Conservation (phyloP, 169 alveolate species). For the Fabrea salina region DNA sequence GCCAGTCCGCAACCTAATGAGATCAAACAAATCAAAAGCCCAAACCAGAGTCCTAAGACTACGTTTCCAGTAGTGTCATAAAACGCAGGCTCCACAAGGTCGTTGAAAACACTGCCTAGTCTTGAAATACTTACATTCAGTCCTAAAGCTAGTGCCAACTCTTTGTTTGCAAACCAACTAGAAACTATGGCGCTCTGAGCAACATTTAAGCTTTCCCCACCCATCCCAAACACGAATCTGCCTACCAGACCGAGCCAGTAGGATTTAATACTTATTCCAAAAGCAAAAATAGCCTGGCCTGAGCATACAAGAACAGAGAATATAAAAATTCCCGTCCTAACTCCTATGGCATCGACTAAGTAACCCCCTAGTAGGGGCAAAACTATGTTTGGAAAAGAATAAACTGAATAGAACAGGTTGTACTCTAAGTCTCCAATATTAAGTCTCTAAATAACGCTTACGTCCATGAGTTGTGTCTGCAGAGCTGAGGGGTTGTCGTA, state of each 20-base stretch:
- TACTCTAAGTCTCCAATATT: constrained; percentile 15
- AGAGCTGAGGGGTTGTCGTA: constrained; percentile 40
- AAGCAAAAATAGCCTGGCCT: constrained; percentile 51
- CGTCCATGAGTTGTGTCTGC: constrained; percentile 11
- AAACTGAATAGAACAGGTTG: constrained; percentile 67
- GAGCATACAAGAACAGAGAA: constrained; percentile 40
- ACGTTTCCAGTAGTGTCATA: constrained; percentile 33
- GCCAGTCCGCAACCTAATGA: constrained; percentile 35
- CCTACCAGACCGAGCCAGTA: constrained; percentile 55
- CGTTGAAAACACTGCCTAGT: constrained; percentile 54
- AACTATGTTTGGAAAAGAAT: constrained; percentile 68
- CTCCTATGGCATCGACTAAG: constrained; percentile 53
- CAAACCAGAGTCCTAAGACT: constrained; percentile 29
- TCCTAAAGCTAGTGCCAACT: constrained; percentile 65
- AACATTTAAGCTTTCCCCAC: constrained; percentile 68
- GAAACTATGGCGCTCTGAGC: constrained; percentile 43
- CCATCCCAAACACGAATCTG: constrained; percentile 68
- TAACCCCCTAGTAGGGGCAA: constrained; percentile 75
- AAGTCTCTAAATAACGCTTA: neutral
- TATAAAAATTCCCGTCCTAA: constrained; percentile 43
- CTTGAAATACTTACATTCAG: constrained; percentile 44
- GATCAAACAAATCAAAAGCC: constrained; percentile 39
- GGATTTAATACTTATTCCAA: constrained; percentile 44
- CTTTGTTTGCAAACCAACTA: constrained; percentile 60
- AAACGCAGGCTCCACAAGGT: constrained; percentile 47